Conservation (phyloP, 2,329 filamentous ascomycete species). For the Ophiostoma montium region DNA sequence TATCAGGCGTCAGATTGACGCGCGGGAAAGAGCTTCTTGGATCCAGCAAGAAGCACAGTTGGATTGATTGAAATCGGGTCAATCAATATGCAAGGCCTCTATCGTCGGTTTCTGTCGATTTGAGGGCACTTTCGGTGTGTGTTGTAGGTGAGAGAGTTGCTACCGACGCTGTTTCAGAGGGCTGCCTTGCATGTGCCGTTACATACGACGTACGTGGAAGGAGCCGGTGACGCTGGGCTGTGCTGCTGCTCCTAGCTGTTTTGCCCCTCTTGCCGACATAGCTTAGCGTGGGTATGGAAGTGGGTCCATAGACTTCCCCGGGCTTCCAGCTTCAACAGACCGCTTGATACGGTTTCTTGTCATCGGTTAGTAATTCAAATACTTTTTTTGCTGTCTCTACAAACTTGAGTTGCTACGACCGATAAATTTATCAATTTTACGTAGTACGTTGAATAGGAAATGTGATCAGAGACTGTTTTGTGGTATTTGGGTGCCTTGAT, state of each 20-base stretch:
- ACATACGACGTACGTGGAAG: background rate
- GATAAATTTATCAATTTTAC: no score
- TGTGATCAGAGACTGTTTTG: no score
- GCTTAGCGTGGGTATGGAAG: background rate
- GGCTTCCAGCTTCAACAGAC: background rate
- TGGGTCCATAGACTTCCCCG: background rate
- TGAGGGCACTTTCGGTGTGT: background rate
- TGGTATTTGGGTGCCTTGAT: no score
- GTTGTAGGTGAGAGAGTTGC: background rate
- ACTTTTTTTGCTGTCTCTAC: no score
- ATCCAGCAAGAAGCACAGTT: background rate
- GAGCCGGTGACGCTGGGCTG: slow-evolving; percentile 1
- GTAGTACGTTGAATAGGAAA: no score
- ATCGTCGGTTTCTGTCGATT: background rate
- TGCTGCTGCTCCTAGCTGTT: background rate
- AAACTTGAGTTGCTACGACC: no score
- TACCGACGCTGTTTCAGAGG: background rate
- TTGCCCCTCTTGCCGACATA: background rate
- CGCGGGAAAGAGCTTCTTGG: background rate
- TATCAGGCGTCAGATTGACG: no score
- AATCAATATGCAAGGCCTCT: background rate
- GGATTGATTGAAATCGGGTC: background rate
- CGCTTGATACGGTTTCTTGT: background rate
- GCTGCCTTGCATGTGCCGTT: background rate
- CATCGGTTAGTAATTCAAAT: background rate